Percentiles rank a stretch among this genome's conserved stretches.
Evolutionary conservation across 2,329 filamentous ascomycete genomes (phyloP).

Genomic region (Helotiales sp.): DNA sequence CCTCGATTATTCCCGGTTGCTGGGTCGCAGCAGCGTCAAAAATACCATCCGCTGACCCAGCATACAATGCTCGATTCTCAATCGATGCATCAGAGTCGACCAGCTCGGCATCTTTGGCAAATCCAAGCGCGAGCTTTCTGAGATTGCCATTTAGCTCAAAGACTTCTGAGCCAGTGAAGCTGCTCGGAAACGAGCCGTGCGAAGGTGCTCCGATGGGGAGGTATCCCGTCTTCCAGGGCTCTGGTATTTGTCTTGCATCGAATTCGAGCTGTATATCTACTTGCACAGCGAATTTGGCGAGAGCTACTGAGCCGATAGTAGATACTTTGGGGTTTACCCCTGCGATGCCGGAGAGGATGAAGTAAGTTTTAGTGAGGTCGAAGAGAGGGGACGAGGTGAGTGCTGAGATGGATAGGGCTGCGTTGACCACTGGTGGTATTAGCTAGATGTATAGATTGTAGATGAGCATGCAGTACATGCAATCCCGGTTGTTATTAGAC

Average conservation of each 20-base stretch:
- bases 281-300: constrained; percentile 71
- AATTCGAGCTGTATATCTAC: constrained; percentile 77
- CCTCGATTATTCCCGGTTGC: constrained; percentile 51
- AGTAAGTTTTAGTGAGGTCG: constrained; percentile 69
- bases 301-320: constrained; percentile 68
- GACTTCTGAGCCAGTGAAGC: constrained; percentile 69
- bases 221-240: constrained; percentile 59
- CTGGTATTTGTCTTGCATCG: constrained; percentile 69
- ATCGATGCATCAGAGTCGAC: constrained; percentile 54
- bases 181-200: constrained; percentile 59
- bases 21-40: constrained; percentile 46
- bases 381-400: constrained; percentile 65
- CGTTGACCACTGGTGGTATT: constrained; percentile 57
- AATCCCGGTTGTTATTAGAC: not conserved
- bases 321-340: constrained; percentile 71
- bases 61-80: constrained; percentile 53
- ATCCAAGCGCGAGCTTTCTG: constrained; percentile 50
- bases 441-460: not conserved
- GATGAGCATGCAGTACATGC: not conserved
- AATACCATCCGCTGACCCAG: constrained; percentile 20
- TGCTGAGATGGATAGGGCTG: constrained; percentile 66
- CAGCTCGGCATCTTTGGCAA: constrained; percentile 57
- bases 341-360: constrained; percentile 72
- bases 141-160: constrained; percentile 66
- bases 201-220: constrained; percentile 62